Evolutionary conservation across 176 grass and related monocot genomes (phyloP), one percentile per base, ranked within the genome.

Genomic region (Carex cristatella): DNA sequence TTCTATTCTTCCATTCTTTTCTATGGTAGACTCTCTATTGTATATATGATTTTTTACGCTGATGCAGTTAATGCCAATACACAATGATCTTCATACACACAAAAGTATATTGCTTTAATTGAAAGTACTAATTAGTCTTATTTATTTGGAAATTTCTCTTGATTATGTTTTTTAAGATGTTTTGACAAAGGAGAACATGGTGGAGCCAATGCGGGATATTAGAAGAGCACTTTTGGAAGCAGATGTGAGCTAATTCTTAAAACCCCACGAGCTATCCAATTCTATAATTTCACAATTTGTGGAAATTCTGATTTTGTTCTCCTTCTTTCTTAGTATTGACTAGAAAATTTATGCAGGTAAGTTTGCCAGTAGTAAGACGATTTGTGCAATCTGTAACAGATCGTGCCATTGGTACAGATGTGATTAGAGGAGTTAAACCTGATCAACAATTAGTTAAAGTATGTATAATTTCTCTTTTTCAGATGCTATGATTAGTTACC

Each of bases 361-460:
- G 95, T 72, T 89, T 98, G 59, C 91, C 93, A 0, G 95, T 98
- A 10, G 95, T 93, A 15, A 87, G 93, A 87, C 85, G 93, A 56
- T 98, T 98, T 75, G 87, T 98, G 37, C 89, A 93, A 35, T 95
- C 93, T 19, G 91, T 98, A 61, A 93, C 73, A 80, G 95, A 98
- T 83, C 90, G 94, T 76, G 95, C 91, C 64, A 60, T 90, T 70
- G 95, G 95, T 35, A 87, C 89, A 16, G 85, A 91, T 33, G 81
- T 94, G n/a, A 95, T 95, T 40, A 84, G 88, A 86, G 95, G 95
- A 30, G 91, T 98, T 90, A 56, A 48, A 78, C 93, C 95, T 69
- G 95, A 98, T 35, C 95, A 98, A 53, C 95, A 98, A 80, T 84
- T 98, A 59, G 95, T 98, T 60, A 98, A 98, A 93, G 95, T 98